phyloP scores from a whole-genome alignment of 2,329 filamentous ascomycete species.

The Fusarium pininemorale region DNA sequence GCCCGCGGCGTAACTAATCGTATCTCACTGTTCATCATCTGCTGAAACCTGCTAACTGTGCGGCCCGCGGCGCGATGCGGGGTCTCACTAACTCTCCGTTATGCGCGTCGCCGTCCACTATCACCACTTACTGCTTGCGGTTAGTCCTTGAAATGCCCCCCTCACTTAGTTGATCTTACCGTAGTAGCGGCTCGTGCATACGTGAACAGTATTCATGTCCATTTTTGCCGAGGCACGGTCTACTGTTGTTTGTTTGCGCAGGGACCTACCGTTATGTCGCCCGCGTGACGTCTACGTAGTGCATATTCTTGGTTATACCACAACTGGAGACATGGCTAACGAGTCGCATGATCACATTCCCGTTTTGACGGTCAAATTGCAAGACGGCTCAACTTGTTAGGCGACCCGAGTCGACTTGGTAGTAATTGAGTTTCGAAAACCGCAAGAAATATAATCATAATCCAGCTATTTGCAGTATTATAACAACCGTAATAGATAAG shows the following conservation, averaged over 20 bases:
- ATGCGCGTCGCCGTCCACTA: not conserved
- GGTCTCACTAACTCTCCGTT: too few relatives aligned
- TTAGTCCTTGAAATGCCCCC: not conserved
- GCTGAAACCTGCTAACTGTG: not conserved
- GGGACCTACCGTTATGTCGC: too few relatives aligned
- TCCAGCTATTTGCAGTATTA: not conserved
- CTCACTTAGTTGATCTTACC: too few relatives aligned
- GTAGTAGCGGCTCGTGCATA: too few relatives aligned
- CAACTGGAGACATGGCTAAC: rapidly evolving
- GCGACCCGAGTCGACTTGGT: rapidly evolving
- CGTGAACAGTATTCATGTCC: too few relatives aligned
- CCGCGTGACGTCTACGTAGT: too few relatives aligned
- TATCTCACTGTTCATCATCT: not conserved
- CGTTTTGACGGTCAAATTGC: not conserved
- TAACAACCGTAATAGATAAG: too few relatives aligned
- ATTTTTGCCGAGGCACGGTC: too few relatives aligned
- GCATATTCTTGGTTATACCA: not conserved
- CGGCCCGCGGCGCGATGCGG: not conserved
- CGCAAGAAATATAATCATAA: not conserved
- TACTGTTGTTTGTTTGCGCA: too few relatives aligned
- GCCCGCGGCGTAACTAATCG: not conserved
- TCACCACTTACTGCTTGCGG: not conserved
- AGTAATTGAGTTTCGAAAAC: not conserved
- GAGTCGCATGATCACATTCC: not conserved
- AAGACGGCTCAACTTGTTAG: too few relatives aligned